Percentiles rank a stretch among this genome's conserved stretches.
These are phyloP conservation scores for Eucalyptus guilfoylei DNA, from an alignment of 345 rosid species.

Conservation along the genomic window DNA sequence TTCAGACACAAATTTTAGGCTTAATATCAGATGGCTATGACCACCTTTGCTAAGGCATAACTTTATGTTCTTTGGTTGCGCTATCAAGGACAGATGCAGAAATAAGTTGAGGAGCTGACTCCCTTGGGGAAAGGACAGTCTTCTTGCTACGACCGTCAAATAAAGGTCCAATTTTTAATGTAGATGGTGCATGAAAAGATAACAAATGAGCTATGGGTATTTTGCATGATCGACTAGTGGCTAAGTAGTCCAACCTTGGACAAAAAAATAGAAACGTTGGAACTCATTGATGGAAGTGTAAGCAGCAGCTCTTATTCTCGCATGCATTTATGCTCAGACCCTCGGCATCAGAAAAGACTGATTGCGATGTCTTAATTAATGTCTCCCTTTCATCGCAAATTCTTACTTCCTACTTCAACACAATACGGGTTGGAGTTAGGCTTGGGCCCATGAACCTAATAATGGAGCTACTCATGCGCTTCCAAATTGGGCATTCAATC, in stretches of 20 bases:
- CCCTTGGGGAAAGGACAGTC: background rate
- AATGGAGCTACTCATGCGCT: background rate
- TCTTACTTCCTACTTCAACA: background rate
- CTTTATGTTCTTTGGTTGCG: background rate
- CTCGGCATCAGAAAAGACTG: background rate
- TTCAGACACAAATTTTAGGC: background rate
- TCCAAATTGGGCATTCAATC: background rate
- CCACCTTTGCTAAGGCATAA: background rate
- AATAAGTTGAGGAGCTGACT: background rate
- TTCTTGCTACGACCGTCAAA: background rate
- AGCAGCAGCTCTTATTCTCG: background rate
- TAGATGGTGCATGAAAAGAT: background rate
- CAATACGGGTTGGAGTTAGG: background rate
- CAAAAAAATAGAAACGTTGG: background rate
- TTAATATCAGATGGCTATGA: rapidly evolving
- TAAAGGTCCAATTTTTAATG: background rate
- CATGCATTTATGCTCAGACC: background rate
- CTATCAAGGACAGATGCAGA: background rate
- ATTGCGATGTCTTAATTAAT: background rate
- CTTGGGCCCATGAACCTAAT: background rate
- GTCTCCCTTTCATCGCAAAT: too few relatives aligned
- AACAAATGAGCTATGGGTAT: background rate
- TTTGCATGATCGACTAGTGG: background rate
- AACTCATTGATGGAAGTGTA: background rate
- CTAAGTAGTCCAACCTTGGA: background rate